Evolutionary conservation across 768 basidiomycete genomes (phyloP), one percentile per base, ranked within the genome.

Genomic region (Psilocybe azurescens): DNA sequence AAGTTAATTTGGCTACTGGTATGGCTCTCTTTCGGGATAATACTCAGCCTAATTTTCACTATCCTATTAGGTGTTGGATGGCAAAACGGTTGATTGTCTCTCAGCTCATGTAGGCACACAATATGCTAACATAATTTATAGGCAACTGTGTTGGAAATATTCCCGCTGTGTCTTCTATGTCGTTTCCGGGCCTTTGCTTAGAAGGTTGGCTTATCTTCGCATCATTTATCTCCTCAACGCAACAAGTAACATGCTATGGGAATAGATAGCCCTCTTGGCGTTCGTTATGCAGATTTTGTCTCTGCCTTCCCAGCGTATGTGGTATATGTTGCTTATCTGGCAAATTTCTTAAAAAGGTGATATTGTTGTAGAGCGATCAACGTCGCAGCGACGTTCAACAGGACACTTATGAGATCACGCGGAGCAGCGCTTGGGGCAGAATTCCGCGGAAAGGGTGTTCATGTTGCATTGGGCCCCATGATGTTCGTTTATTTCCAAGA

Each of bases 391-490:
- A 83, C 83, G 46, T 85, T 83, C 67, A 83, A 84, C 63, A 78
- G 84, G 39, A 79, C 78, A 5, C 73, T 90, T 29, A 87, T 89
- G 76, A 78, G 82, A 63, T 74, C 79, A 52, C 78, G 88, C 39
- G 88, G 85, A 10, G 71, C 70, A 16, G 84, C 85, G 0, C 80
- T 90, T 70, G 89, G 88, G 1, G 70, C 77, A 24, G 89, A 90
- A 69, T 85, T 85, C 74, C 78, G 77, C 49, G 85, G 81, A 44
- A 86, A 88, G 71, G 89, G 89, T 28, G 80, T 86, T 8, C 70
- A 89, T 71, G 80, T 85, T 54, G 80, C 75, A 8, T 74, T 86
- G 16, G 83, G 81, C 1, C 84, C 84, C 1, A 79, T 79, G 74
- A 84, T 84, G 81, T 80, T 60, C 7, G 77, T 71, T 28, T 39